Base-by-base conservation (phyloP, 2,329 filamentous ascomycete genomes). In the Graphiopsis chlorocephala region DNA sequence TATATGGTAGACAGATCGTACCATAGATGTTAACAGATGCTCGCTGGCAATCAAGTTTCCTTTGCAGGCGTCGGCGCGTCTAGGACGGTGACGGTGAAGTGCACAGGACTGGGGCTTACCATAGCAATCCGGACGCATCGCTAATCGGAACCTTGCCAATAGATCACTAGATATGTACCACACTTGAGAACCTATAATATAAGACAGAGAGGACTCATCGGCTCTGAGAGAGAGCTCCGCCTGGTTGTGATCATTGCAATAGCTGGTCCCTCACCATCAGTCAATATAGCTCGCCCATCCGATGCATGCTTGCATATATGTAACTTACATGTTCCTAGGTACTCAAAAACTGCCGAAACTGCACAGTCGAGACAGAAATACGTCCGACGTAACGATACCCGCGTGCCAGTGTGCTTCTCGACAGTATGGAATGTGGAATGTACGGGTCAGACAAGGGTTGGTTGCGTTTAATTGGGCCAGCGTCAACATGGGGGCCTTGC, bases 381-480 rank as follows among this genome's bases (percentile, higher is more conserved):
- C 23, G 38, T 23, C n/a, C 48, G 17, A 28, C 5, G 25, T 29
- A 14, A 52, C 23, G 15, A 53, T 53, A 29, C 38, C 47, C n/a
- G 29, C 53, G 11, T 56, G 53, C 53, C 53, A 56, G 53, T 38
- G 29, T 11, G 11, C n/a, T 8, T 25, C 20, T 20, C 29, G 53
- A 8, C 17, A 4, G 17, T 17, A 25, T 15, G 31, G 29, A 56
- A 25, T 33, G 53, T 7, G 53, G 31, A 56, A 56, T 56, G 53
- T 38, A 38, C 23, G 53, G 53, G 29, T 56, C 26, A 31, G 26
- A 53, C 50, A n/a, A 25, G 53, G 14, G 12, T 14, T 4, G 38
- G 38, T 56, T 53, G 50, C 29, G 53, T 56, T 56, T 56, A 38
- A 56, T 56, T 56, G 53, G 53, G 31, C 25, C n/a, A 56, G n/a